These are phyloP conservation scores for Pseudogymnoascus sp. DNA, from an alignment of 2,329 filamentous ascomycete species.

Conservation along the genomic window DNA sequence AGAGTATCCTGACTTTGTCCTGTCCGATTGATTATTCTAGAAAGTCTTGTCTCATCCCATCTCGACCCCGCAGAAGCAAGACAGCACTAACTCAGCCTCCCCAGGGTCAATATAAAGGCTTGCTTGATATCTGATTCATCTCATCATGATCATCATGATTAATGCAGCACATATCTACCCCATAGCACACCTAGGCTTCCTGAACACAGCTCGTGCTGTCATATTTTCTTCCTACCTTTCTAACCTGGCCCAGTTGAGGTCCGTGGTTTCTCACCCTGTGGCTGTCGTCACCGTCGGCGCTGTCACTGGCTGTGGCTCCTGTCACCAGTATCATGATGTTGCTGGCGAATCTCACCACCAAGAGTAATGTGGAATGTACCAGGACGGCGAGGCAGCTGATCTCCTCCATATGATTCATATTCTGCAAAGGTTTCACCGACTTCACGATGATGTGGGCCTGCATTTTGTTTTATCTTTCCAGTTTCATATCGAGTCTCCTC, in stretches of 20 bases:
- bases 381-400: too few relatives aligned
- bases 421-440: too few relatives aligned
- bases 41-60: neutral
- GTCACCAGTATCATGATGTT: too few relatives aligned
- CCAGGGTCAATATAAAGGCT: neutral
- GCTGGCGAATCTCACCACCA: neutral
- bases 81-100: neutral
- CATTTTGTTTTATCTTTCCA: too few relatives aligned
- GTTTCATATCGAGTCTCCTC: neutral
- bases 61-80: neutral
- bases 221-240: neutral
- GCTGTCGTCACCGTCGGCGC: neutral
- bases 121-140: neutral
- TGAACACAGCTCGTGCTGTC: neutral
- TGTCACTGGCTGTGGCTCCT: neutral
- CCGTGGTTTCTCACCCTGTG: neutral
- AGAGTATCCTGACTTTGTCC: neutral
- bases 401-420: too few relatives aligned
- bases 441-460: too few relatives aligned
- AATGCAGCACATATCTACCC: neutral
- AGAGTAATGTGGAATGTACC: too few relatives aligned
- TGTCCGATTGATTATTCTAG: neutral
- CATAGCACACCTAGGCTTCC: neutral
- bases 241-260: neutral
- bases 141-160: neutral